Evolutionary conservation across 1,284 basidiomycete genomes (phyloP), one percentile per base, ranked within the genome.

Genomic region (Tilletia setariae): DNA sequence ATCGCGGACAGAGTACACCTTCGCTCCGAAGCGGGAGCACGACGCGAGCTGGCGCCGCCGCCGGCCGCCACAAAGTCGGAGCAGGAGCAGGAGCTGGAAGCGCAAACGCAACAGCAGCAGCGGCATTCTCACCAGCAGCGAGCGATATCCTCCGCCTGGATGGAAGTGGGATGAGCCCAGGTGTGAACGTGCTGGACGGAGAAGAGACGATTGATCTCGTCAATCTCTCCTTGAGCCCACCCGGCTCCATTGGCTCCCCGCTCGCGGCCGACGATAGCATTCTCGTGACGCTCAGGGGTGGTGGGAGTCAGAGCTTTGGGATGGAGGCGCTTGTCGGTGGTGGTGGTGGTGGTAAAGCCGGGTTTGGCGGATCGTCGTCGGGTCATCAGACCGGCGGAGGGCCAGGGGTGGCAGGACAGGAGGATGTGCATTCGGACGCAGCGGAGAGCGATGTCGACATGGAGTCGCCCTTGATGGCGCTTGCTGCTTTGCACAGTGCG

Each of bases 131-230:
- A 28, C 51, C 51, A 21, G 21, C 16, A 28, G 25, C 19, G 19
- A 28, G 25, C 28, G 21, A 13, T 19, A 53, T 15, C 25, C 21
- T 53, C 9, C 21, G 21, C 9, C 23, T 53, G 51, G 35, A 40
- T 11, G 35, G 35, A 11, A 11, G 35, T 11, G 51, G 51, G 19
- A 53, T 53, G 51, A 28, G 51, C 11, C 25, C 56, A 16, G 28
- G 56, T 21, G 56, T 19, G 25, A 40, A 19, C 35, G 19, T 19
- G 21, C 19, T n/a, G 19, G 46, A 49, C 4, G 56, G 30, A 16
- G 56, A 61, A n/a, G 56, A 61, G 13, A 61, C 56, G 56, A 61
- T 61, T 32, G 56, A 61, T 15, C 56, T 61, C 15, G 56, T 61
- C 13, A 40, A 61, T 35, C 28, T 61, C 9, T 61, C 56, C 15